phyloP scores from a whole-genome alignment of 148 eudicot species.

The Vaccinium macrocarpon region DNA sequence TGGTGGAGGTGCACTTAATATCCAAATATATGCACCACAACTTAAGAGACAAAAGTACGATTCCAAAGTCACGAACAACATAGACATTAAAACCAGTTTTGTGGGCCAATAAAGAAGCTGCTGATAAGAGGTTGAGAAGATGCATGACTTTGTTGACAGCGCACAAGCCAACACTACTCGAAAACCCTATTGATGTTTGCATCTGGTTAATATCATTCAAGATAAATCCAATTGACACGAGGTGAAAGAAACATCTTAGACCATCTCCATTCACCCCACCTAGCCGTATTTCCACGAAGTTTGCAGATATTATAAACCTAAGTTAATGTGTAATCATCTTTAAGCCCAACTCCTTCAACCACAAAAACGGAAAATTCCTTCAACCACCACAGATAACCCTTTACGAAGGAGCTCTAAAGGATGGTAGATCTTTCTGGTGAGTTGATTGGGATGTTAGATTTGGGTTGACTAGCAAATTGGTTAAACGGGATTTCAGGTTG shows the following conservation, averaged over 20 bases:
- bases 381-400: not conserved
- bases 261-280: not conserved
- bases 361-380: not conserved
- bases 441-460: not conserved
- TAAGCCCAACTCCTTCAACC: too few species aligned
- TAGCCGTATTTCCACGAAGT: not conserved
- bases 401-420: not conserved
- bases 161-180: not conserved
- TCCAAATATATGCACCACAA: not conserved
- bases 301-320: not conserved
- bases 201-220: not conserved
- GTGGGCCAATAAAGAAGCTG: not conserved
- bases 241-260: conserved; percentile 6
- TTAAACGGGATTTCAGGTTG: not conserved
- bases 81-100: not conserved
- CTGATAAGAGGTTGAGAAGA: not conserved
- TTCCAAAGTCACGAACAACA: not conserved
- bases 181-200: not conserved
- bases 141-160: not conserved
- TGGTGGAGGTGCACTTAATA: not conserved
- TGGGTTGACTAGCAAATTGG: not conserved
- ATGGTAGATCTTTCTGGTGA: not conserved
- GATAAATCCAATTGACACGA: not conserved
- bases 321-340: not conserved
- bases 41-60: not conserved